Base-by-base conservation (phyloP, 148 eudicot genomes). In the Chenopodium album region DNA sequence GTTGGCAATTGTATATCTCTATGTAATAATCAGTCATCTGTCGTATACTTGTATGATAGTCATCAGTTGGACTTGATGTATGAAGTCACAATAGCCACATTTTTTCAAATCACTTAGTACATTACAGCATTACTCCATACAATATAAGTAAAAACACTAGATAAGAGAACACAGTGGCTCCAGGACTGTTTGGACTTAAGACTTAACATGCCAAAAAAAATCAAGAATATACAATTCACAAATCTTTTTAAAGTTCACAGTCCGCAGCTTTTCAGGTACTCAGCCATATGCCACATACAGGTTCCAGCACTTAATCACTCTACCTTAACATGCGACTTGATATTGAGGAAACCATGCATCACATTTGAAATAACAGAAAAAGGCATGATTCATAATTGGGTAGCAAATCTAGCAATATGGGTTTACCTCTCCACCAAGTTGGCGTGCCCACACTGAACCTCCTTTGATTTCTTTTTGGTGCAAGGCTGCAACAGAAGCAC, bases 381-480 rank as follows among this genome's bases (percentile, higher is more conserved):
- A 54, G 54, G 62, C 32, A 69, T 28, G 41, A 31, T 56, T 26
- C 75, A 73, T 7, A 74, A 73, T 19, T 71, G 7, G 13, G 79
- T 54, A 71, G 67, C 28, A 20, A 48, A 22, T 80, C n/a, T n/a
- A 16, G 41, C 2, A 29, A 22, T 41, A 64, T 56, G 46, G 56
- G 76, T 76, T 41, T 90, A 96, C 99, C 95, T 96, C 99, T 76
- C 99, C 99, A 81, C 99, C 99, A 76, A 96, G 92, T 81, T 96
- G 99, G 11, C 98, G 98, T 37, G 95, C 99, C 99, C 99, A 96
- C 75, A 96, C 89, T 73, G 67, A 71, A 46, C 85, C 91, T n/a
- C 94, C 97, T 29, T 85, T 80, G 50, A 96, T 80, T 84, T 87
- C 87, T 85, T 91, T 92, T 82, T 90, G 93, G 89, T 96, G 99